A percentile compares a stretch with the other conserved stretches of the same genome.
Evolutionary conservation across 306 rosid species (phyloP).

Genomic region (apple (Malus domestica)): ASM211411v1 NC_041790.1:2564501-2565000

Average conservation of each 20-base stretch:
- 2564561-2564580: not conserved
- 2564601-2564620: conserved; percentile 1
- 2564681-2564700: no score
- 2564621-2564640: not conserved
- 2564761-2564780: no score
- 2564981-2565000: not conserved
- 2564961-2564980: not conserved
- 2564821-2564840: no score
- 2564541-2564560: not conserved
- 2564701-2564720: no score
- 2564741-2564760: no score
- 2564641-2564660: no score
- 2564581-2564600: not conserved
- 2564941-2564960: not conserved
- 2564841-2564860: no score
- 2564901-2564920: conserved; percentile 3
- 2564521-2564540: not conserved
- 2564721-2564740: no score
- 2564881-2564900: not conserved
- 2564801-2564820: no score
- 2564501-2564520: not conserved
- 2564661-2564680: no score
- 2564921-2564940: not conserved
- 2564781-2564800: no score
- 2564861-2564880: no score